These are phyloP conservation scores for Truncatella angustata DNA, from an alignment of 2,329 filamentous ascomycete species.

Conservation along the genomic window DNA sequence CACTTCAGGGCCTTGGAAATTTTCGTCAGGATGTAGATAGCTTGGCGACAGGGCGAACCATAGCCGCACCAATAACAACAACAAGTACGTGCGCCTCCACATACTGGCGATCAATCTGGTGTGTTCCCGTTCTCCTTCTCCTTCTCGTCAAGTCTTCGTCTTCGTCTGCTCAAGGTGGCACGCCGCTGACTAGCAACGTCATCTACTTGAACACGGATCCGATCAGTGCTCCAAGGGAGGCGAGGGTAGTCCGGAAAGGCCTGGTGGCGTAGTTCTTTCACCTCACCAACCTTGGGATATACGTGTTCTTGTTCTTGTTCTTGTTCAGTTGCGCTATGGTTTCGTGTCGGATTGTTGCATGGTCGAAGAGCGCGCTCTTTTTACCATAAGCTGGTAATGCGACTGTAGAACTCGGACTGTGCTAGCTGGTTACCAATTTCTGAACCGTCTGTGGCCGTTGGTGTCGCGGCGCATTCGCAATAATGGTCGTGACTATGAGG, in stretches of 20 bases:
- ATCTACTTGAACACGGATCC: neutral
- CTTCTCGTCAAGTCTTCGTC: no score
- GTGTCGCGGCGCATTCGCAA: neutral
- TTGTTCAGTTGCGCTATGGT: neutral
- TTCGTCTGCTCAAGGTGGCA: neutral
- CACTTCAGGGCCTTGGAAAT: conserved; percentile 97
- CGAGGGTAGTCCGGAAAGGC: no score
- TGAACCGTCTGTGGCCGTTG: no score
- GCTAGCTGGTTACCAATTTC: no score
- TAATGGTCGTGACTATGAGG: neutral
- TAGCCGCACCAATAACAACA: conserved; percentile 81
- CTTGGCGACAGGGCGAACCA: conserved; percentile 94
- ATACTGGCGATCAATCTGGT: conserved; percentile 46
- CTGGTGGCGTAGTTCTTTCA: no score
- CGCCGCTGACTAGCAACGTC: neutral
- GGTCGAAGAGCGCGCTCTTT: neutral
- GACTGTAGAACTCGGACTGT: no score
- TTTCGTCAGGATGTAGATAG: conserved; percentile 97
- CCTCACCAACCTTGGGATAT: no score
- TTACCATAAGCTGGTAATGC: no score
- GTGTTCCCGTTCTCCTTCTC: no score
- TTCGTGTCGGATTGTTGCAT: neutral
- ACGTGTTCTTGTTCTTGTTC: no score
- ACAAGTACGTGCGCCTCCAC: conserved; percentile 88
- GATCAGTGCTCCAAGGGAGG: neutral